Base-by-base conservation (phyloP, 441 rosid species). In the Erysimum cheiri region DNA sequence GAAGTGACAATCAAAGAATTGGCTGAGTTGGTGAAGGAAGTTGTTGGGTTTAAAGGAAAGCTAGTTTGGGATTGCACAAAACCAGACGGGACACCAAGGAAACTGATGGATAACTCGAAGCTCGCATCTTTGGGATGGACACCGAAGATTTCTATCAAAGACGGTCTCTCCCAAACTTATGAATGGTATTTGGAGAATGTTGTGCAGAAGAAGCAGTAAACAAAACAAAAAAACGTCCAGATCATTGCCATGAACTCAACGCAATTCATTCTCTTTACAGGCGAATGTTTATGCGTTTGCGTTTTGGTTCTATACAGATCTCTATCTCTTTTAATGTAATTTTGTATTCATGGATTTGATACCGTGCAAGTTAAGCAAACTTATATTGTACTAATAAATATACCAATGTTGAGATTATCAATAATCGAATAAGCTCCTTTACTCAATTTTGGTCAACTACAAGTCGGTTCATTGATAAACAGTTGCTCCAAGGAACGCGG, bases 31-130 rank as follows among this genome's bases (percentile, higher is more conserved):
- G 93, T 92, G 76, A 91, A 87, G 77, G 94, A 92, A 60, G 97
- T 90, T 4, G 99, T 94, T 48, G 97, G 93, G 26, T 94, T 88
- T 46, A 41, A 84, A 67, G 99, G 99, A 0, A 82, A 85, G 73
- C 89, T 94, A 32, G 87, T 83, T 58, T 94, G 99, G 99, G 98
- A 92, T 46, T 64, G 78, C 8, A 81, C 89, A 0, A 94, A 94
- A 78, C 99, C 98, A 0, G 99, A 94, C 43, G 99, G 98, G 55
- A 90, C 98, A 24, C 97, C 98, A 0, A 81, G 99, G 83, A 94
- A 94, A 82, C 84, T 94, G 59, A 94, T 94, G 98, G 98, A 94
- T 74, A 92, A 86, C 81, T 84, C 99, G 0, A 90, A 85, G 87
- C 86, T 92, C 1, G 84, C 87, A 1, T 83, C 78, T 11, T 80